A percentile compares a stretch with the other conserved stretches of the same genome.
phyloP scores from a whole-genome alignment of 2,329 filamentous ascomycete genomes.

The Aspergillus sp. region DNA sequence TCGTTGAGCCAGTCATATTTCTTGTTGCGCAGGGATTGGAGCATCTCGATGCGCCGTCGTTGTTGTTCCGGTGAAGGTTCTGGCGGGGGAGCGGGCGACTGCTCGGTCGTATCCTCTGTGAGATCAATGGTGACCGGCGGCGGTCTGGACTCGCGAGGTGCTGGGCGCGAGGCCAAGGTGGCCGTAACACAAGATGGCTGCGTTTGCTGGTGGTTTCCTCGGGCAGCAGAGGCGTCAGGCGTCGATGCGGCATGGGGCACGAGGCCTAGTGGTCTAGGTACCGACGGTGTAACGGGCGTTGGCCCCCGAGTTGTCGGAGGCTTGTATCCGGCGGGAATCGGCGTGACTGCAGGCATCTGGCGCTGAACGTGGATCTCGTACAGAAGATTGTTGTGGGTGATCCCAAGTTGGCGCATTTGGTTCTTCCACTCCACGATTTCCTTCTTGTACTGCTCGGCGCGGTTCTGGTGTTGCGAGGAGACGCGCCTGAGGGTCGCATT shows the following conservation, averaged over 20 bases:
- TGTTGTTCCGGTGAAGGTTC: constrained; percentile 3
- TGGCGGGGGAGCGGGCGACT: background rate
- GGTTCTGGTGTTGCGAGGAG: constrained; percentile 23
- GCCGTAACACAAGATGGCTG: background rate
- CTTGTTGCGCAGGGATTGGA: constrained; percentile 29
- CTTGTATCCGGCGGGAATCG: constrained; percentile 20
- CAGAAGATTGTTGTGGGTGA: constrained; percentile 26
- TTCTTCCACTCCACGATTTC: constrained; percentile 28
- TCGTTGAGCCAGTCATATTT: constrained; percentile 31
- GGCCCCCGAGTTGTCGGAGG: constrained; percentile 8
- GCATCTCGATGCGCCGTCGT: constrained; percentile 18
- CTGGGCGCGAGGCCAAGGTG: background rate
- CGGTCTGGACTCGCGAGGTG: background rate
- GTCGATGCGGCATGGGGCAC: background rate
- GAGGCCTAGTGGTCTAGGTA: background rate
- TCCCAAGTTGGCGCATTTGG: constrained; percentile 21
- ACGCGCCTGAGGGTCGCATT: constrained; percentile 26
- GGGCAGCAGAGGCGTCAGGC: background rate
- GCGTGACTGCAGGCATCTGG: constrained; percentile 15
- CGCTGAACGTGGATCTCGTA: constrained; percentile 22
- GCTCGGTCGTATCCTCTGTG: constrained; percentile 15
- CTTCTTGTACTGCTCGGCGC: constrained; percentile 25
- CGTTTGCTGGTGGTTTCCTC: background rate
- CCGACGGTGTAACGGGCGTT: background rate
- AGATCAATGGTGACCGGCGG: constrained; percentile 21